A percentile compares a stretch with the other conserved stretches of the same genome.
Conservation (phyloP, 192 early-diverging fungal genomes). For the Coemansia sp. region DNA sequence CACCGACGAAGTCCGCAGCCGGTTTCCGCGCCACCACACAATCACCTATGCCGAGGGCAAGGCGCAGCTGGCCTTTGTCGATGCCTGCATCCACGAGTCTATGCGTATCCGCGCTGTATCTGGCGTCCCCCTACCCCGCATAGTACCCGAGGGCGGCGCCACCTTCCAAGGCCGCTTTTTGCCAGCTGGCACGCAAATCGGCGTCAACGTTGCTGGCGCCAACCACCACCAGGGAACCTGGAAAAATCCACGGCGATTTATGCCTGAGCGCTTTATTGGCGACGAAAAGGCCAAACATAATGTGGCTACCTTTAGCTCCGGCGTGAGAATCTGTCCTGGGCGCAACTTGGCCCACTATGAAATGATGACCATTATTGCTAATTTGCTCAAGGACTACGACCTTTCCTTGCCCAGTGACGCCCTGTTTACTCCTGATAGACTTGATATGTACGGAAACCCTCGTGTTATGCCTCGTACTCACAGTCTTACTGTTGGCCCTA, state of each 20-base stretch:
- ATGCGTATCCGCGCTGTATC: conserved; percentile 29
- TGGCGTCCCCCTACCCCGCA: conserved; percentile 13
- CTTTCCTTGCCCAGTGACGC: conserved; percentile 4
- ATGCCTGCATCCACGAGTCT: conserved; percentile 44
- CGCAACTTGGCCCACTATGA: conserved; percentile 27
- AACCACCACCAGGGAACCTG: conserved; percentile 14
- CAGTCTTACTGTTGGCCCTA: conserved; percentile 10
- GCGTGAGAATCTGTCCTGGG: conserved; percentile 35
- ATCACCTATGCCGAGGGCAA: conserved; percentile 36
- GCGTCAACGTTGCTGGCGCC: conserved; percentile 18
- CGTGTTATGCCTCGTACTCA: conserved; percentile 19
- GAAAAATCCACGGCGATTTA: conserved; percentile 16
- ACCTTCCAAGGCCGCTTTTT: conserved; percentile 27
- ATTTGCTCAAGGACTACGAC: conserved; percentile 26
- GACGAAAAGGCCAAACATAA: background rate
- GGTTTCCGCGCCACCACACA: conserved; percentile 19
- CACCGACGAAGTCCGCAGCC: conserved; percentile 23
- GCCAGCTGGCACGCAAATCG: conserved; percentile 15
- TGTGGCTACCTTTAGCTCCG: conserved; percentile 32
- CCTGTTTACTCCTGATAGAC: conserved; percentile 1
- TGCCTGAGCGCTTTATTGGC: conserved; percentile 34
- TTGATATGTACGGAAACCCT: conserved; percentile 8
- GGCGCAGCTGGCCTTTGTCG: conserved; percentile 28
- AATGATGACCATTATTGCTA: conserved; percentile 20
- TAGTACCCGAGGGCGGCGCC: conserved; percentile 23